A percentile compares a stretch with the other conserved stretches of the same genome.
Conservation (phyloP, 352 stramenopile genomes). For the Phytophthora cryptogea region DNA sequence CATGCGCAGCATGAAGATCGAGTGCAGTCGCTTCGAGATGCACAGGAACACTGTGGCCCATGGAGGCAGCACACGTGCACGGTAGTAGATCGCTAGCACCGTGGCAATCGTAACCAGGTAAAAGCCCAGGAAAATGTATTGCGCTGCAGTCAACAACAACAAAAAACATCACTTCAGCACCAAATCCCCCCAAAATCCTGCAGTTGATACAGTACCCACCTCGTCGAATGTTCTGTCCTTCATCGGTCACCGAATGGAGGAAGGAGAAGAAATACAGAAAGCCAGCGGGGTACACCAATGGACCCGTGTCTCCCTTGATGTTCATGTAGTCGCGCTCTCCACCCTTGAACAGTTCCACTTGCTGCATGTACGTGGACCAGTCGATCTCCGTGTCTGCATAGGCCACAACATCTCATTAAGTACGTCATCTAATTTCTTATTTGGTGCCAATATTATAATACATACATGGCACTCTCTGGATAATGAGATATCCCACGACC, state of each 20-base stretch:
- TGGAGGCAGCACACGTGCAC: constrained; percentile 69
- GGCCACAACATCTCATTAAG: constrained; percentile 4
- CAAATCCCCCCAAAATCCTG: neutral
- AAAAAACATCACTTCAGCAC: constrained; percentile 1
- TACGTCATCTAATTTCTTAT: neutral
- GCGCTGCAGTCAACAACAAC: constrained; percentile 49
- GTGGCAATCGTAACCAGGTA: constrained; percentile 93
- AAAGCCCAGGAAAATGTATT: constrained; percentile 95
- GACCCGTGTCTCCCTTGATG: constrained; percentile 95
- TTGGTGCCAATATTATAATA: neutral
- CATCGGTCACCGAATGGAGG: constrained; percentile 91
- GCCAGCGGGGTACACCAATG: constrained; percentile 97
- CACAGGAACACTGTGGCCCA: constrained; percentile 92
- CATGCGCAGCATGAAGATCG: constrained; percentile 97
- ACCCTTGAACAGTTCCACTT: constrained; percentile 92
- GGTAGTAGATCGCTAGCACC: constrained; percentile 91
- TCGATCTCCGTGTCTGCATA: constrained; percentile 98
- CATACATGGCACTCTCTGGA: constrained; percentile 80
- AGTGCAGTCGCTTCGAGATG: constrained; percentile 96
- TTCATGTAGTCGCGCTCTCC: constrained; percentile 96
- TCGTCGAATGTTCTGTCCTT: constrained; percentile 76
- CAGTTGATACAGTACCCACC: neutral
- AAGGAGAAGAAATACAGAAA: constrained; percentile 98
- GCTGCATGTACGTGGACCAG: constrained; percentile 99
- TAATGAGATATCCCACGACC: constrained; percentile 74